Conservation (phyloP, 768 basidiomycete genomes). For the Serendipita sp. region DNA sequence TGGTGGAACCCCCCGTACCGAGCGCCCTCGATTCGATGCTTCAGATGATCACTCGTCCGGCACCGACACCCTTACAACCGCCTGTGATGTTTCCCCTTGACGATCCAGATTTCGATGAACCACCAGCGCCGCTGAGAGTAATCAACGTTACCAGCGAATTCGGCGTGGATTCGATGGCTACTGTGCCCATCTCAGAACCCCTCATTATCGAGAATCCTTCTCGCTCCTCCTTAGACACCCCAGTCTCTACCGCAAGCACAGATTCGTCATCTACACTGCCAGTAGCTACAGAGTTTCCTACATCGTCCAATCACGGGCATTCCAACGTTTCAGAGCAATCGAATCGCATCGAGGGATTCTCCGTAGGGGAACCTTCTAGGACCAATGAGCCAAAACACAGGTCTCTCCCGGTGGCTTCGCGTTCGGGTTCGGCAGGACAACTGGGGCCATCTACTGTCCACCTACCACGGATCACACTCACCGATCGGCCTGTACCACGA, state of each 20-base stretch:
- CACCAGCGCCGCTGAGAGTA: neutral
- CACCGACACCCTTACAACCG: neutral
- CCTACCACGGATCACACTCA: neutral
- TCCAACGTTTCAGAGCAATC: neutral
- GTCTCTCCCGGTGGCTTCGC: neutral
- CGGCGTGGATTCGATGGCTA: neutral
- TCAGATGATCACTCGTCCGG: neutral
- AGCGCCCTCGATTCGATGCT: neutral
- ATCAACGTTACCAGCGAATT: neutral
- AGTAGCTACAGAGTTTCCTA: neutral
- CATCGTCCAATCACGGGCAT: neutral
- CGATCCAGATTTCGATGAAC: neutral
- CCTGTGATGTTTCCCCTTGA: neutral
- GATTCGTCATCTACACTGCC: neutral
- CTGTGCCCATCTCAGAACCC: neutral
- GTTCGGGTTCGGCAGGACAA: neutral
- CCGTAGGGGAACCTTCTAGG: neutral
- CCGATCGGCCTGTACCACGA: neutral
- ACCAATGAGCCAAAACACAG: neutral
- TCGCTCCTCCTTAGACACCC: neutral
- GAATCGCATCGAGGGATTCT: neutral
- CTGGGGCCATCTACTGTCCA: neutral
- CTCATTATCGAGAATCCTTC: neutral
- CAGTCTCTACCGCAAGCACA: neutral
- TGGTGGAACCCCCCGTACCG: neutral